Evolutionary conservation across 495 filamentous ascomycete genomes (phyloP).

Genomic region (Amniculicola lignicola): DNA sequence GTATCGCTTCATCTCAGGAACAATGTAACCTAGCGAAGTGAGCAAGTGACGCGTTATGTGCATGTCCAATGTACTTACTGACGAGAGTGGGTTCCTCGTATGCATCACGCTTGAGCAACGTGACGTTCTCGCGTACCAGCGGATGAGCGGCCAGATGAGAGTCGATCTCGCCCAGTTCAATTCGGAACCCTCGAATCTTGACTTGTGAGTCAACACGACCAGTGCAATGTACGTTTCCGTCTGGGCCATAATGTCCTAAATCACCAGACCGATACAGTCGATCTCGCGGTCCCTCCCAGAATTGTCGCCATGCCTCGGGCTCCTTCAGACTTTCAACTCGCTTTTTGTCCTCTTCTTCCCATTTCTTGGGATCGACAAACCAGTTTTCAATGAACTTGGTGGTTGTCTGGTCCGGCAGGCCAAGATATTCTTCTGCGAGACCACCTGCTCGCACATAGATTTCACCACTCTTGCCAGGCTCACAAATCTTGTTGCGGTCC

Average conservation of each 20-base stretch:
- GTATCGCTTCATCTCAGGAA: conserved; percentile 77
- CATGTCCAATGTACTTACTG: no score
- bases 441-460: conserved; percentile 86
- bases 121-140: conserved; percentile 81
- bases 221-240: conserved; percentile 56
- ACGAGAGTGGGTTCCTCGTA: conserved; percentile 87
- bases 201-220: conserved; percentile 88
- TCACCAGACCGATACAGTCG: conserved; percentile 83
- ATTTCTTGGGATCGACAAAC: conserved; percentile 75
- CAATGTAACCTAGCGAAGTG: no score
- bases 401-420: conserved; percentile 63
- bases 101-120: conserved; percentile 79
- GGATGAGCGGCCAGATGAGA: conserved; percentile 74
- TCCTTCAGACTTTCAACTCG: conserved; percentile 42
- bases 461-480: conserved; percentile 79
- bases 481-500: conserved; percentile 68
- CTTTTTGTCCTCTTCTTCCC: conserved; percentile 63
- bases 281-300: conserved; percentile 81
- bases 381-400: conserved; percentile 85
- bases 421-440: conserved; percentile 83
- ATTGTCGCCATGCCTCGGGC: conserved; percentile 69
- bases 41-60: no score
- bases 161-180: conserved; percentile 94
- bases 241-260: conserved; percentile 68
- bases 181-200: conserved; percentile 93